Base-by-base conservation (phyloP, 495 filamentous ascomycete species). In the Rostrohypoxylon terebratum region DNA sequence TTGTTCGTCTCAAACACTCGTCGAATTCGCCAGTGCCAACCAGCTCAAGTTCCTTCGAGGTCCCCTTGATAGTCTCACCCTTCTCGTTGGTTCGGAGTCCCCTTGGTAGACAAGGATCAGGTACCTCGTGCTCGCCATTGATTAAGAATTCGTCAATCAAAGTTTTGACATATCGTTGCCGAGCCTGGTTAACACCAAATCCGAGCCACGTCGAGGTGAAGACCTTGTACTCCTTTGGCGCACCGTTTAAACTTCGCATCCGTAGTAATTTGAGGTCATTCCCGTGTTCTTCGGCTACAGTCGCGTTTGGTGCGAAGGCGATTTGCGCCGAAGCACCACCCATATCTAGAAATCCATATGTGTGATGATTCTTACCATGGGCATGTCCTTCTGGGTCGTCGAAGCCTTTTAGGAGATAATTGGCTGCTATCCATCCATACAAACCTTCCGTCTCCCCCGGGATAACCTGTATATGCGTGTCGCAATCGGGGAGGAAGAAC, bases 401-500 rank as follows among this genome's bases (percentile, higher is more conserved):
- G 71, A 98, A 98, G 1, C 93, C 93, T n/a, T 93, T 94, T 34
- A 99, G 83, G 18, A 99, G 81, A 77, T 98, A 99, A 76, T 99
- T 99, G n/a, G 95, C 90, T 36, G 96, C 96, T 70, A 98, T 90
- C 96, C 96, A 99, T n/a, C 96, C 96, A 72, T 98, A 99, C 44
- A 99, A 79, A 16, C 94, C 96, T 79, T 99, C 96, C 0, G 96
- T 98, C 76, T 97, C 94, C n/a, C 96, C 96, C 1, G 93, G 89
- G 63, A 99, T 98, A 11, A 97, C 94, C 75, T 98, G 95, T 21
- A 99, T 92, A 75, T 99, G 94, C 3, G 92, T 79, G 59, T 86
- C 88, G 82, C 96, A 99, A 77, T 98, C 94, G 38, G 96, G 94
- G 4, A 99, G 86, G 54, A 90, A 85, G 74, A 99, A 99, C 20